A percentile compares a stretch with the other conserved stretches of the same genome.
These are phyloP conservation scores for Saccharomycopsis oosterbeekiorum DNA, from an alignment of 805 yeast species.

Conservation along the genomic window DNA sequence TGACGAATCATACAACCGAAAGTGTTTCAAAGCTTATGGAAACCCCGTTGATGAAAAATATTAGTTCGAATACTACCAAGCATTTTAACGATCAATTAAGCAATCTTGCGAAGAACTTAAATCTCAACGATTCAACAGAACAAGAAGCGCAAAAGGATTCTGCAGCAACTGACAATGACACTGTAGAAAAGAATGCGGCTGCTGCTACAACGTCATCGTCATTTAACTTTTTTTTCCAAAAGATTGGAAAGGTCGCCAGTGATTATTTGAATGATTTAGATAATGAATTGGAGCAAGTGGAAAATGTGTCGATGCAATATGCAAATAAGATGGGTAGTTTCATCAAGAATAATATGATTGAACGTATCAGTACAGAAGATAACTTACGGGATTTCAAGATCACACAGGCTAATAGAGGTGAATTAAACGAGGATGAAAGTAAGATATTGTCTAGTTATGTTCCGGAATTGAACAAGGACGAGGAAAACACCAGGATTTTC, in stretches of 20 bases:
- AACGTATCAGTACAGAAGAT: conserved; percentile 19
- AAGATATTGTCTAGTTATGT: conserved; percentile 36
- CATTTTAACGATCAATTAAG: conserved; percentile 6
- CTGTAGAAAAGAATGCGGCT: conserved; percentile 19
- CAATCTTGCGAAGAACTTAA: conserved; percentile 20
- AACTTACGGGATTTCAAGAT: conserved; percentile 28
- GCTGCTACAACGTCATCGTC: background rate
- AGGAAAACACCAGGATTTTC: conserved; percentile 28
- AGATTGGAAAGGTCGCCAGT: conserved; percentile 38
- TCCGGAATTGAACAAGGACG: conserved; percentile 25
- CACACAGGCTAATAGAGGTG: conserved; percentile 21
- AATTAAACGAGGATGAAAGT: conserved; percentile 27
- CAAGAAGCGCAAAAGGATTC: conserved; percentile 4
- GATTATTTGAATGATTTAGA: conserved; percentile 63
- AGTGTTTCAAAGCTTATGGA: background rate
- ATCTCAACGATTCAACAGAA: conserved; percentile 19
- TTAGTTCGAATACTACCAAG: conserved; percentile 17
- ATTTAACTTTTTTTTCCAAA: conserved; percentile 21
- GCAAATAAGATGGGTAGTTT: conserved; percentile 49
- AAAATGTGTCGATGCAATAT: conserved; percentile 55
- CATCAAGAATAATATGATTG: conserved; percentile 32
- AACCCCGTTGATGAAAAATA: conserved; percentile 6
- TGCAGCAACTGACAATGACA: conserved; percentile 10
- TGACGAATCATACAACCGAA: conserved; percentile 32
- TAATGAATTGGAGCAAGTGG: conserved; percentile 61